These are phyloP conservation scores for Lachnellula subtilissima DNA, from an alignment of 2,329 filamentous ascomycete species.

Conservation along the genomic window DNA sequence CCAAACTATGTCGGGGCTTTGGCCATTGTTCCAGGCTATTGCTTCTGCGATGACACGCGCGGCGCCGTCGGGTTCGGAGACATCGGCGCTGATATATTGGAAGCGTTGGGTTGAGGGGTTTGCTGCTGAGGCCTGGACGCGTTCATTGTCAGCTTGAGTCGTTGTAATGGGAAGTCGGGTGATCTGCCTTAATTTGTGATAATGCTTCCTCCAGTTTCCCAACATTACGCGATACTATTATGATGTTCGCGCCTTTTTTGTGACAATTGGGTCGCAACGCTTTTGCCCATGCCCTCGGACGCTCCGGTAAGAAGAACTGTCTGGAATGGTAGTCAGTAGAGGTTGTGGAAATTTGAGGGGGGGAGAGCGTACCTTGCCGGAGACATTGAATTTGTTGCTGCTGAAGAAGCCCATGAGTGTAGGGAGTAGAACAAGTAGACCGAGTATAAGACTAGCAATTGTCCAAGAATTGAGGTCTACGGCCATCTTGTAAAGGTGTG, in stretches of 20 bases:
- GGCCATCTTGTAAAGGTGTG: conserved; percentile 11
- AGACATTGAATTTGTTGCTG: conserved; percentile 76
- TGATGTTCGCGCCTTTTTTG: conserved; percentile 80
- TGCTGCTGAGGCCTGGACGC: conserved; percentile 57
- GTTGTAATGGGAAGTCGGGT: neutral
- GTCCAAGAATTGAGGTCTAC: conserved; percentile 13
- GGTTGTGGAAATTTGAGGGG: conserved; percentile 1
- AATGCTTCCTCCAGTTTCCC: conserved; percentile 70
- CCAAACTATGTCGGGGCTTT: conserved; percentile 81
- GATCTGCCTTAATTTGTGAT: conserved; percentile 55
- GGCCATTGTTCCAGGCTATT: conserved; percentile 70
- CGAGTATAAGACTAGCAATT: conserved; percentile 10
- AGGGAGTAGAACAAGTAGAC: conserved; percentile 28
- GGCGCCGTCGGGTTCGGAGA: conserved; percentile 67
- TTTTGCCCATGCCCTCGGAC: conserved; percentile 87
- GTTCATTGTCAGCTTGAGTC: conserved; percentile 8
- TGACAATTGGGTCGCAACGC: conserved; percentile 68
- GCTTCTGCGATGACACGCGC: conserved; percentile 65
- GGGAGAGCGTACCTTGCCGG: conserved; percentile 62
- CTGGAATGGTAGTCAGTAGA: conserved; percentile 41
- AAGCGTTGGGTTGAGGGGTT: conserved; percentile 68
- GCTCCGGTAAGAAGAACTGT: conserved; percentile 86
- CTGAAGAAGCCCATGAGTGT: conserved; percentile 62
- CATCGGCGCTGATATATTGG: conserved; percentile 77
- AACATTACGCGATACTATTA: conserved; percentile 76